Conservation (phyloP, 169 alveolate species). For the Perkinsus olseni region DNA sequence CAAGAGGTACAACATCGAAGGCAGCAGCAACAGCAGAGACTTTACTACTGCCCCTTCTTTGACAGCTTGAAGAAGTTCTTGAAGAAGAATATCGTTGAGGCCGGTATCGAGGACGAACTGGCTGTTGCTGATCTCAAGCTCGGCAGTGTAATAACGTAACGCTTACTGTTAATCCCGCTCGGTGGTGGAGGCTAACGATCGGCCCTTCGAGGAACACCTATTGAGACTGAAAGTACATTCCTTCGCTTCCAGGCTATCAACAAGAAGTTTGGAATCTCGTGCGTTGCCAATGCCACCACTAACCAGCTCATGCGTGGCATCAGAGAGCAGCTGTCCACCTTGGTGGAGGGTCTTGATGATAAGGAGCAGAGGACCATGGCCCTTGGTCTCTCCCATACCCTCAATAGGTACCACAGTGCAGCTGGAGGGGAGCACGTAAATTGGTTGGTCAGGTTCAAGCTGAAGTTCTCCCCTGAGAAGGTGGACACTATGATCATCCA, state of each 20-base stretch:
- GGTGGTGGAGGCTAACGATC: too few relatives aligned
- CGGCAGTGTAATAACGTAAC: not conserved
- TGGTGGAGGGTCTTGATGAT: constrained; percentile 69
- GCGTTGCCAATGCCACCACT: constrained; percentile 61
- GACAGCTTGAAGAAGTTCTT: constrained; percentile 85
- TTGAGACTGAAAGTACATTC: constrained; percentile 25
- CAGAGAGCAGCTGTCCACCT: constrained; percentile 58
- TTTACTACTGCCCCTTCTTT: not conserved
- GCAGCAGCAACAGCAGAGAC: not conserved
- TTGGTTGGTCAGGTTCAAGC: constrained; percentile 76
- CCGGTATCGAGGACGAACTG: constrained; percentile 71
- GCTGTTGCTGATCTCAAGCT: constrained; percentile 28
- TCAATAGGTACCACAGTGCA: constrained; percentile 27
- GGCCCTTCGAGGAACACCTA: not conserved
- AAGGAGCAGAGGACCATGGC: constrained; percentile 72
- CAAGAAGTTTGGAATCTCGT: constrained; percentile 64
- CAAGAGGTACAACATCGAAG: constrained; percentile 28
- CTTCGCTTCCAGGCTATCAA: constrained; percentile 67
- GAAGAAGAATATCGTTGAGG: constrained; percentile 78
- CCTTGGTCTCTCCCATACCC: constrained; percentile 76
- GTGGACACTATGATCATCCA: constrained; percentile 98
- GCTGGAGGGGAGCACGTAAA: constrained; percentile 22
- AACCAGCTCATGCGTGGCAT: constrained; percentile 75
- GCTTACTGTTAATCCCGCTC: too few relatives aligned
- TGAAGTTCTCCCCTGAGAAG: constrained; percentile 96